Conservation (phyloP, 495 filamentous ascomycete species). For the Penicillium herquei region DNA sequence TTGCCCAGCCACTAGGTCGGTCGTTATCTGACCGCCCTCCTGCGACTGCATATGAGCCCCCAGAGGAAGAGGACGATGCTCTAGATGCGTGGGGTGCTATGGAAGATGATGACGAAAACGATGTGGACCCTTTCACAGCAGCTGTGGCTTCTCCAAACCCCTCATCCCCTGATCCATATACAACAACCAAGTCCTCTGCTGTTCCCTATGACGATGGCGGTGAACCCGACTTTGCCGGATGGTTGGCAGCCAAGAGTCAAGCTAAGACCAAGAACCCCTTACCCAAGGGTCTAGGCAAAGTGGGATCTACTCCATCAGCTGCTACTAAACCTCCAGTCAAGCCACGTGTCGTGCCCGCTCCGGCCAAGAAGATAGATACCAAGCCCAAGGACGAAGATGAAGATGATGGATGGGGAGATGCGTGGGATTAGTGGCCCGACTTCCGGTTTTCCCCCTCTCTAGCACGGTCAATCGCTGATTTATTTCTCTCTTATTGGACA, state of each 20-base stretch:
- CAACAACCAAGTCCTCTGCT: slow-evolving; percentile 25
- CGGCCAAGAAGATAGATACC: slow-evolving; percentile 48
- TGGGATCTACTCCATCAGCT: slow-evolving; percentile 27
- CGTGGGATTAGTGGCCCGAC: slow-evolving; percentile 42
- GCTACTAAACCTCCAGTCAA: slow-evolving; percentile 42
- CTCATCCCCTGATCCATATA: slow-evolving; percentile 28
- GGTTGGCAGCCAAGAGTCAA: slow-evolving; percentile 79
- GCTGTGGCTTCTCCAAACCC: slow-evolving; percentile 36
- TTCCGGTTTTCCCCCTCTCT: not conserved
- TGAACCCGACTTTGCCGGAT: slow-evolving; percentile 91
- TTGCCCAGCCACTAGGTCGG: slow-evolving; percentile 40
- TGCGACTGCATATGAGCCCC: slow-evolving; percentile 40
- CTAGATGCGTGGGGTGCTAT: slow-evolving; percentile 73
- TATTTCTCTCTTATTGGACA: not conserved
- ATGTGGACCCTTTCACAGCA: slow-evolving; percentile 48
- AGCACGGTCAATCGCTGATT: not conserved
- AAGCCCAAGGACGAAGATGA: slow-evolving; percentile 49
- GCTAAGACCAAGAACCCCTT: slow-evolving; percentile 69
- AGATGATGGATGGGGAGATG: slow-evolving; percentile 58
- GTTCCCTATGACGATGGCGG: slow-evolving; percentile 74
- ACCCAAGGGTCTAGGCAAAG: slow-evolving; percentile 73
- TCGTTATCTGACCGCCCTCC: slow-evolving; percentile 40
- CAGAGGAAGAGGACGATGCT: slow-evolving; percentile 54
- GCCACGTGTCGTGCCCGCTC: slow-evolving; percentile 29
- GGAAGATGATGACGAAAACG: slow-evolving; percentile 57